These are phyloP conservation scores for Asterella californica DNA, from an alignment of 225 moss, liverwort and hornwort species.

Conservation along the genomic window DNA sequence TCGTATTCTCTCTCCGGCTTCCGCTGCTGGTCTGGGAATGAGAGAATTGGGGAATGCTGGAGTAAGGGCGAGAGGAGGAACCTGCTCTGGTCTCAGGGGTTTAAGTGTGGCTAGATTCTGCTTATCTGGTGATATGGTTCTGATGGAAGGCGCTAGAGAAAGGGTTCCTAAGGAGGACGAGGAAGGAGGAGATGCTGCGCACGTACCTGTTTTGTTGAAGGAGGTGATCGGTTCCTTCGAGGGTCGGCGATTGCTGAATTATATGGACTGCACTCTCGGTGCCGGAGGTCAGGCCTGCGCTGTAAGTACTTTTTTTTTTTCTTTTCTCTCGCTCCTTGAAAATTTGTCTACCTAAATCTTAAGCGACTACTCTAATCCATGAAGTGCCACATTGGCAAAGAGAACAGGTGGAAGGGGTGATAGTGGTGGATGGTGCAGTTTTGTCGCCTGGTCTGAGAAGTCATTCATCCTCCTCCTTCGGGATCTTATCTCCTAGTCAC, in stretches of 20 bases:
- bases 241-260: conserved; percentile 54
- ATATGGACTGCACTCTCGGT: conserved; percentile 92
- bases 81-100: neutral
- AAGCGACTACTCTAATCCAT: too few relatives aligned
- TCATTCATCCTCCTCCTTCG: neutral
- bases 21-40: neutral
- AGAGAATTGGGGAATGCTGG: neutral
- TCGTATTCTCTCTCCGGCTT: neutral
- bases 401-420: neutral
- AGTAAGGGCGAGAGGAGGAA: too few relatives aligned
- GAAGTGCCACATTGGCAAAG: too few relatives aligned
- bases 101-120: neutral
- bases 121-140: neutral
- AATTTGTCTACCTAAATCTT: too few relatives aligned
- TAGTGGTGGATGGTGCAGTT: neutral
- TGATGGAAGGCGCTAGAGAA: neutral
- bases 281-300: conserved; percentile 87
- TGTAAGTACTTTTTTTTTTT: conserved; percentile 38
- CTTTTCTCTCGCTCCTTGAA: neutral
- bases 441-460: neutral
- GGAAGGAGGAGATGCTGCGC: conserved; percentile 21
- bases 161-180: neutral
- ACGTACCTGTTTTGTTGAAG: conserved; percentile 81
- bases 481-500: neutral
- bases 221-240: conserved; percentile 73